Base-by-base conservation (phyloP, 1,284 basidiomycete genomes). In the Mycena citricolor region DNA sequence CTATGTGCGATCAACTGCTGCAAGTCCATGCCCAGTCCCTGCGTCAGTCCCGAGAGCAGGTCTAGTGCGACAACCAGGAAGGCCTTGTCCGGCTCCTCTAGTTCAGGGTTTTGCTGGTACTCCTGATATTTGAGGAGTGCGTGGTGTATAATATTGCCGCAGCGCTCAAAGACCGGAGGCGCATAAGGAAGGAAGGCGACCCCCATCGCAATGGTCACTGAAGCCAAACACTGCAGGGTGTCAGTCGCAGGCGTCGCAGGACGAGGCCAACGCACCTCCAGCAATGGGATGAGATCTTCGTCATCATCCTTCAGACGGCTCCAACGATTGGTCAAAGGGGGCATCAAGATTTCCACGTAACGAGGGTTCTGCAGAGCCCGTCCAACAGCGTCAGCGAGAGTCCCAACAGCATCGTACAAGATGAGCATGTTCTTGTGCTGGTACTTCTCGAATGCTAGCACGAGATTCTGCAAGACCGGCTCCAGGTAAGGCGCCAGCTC, bases 351-450 rank as follows among this genome's bases (percentile, higher is more conserved):
- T 44, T 97, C 89, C 47, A 99, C 87, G 61, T 90, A 95, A 14
- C 83, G 73, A 1, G 90, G 81, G 57, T 90, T 88, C 59, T 91
- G 88, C 47, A 99, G 69, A 5, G 92, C 90, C 32, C 81, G 64
- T 7, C 94, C 94, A 28, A 99, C 95, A 12, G 94, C 92, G 62
- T 99, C 97, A 3, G 97, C 97, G 13, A 99, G 74, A 1, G 97
- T 99, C 5, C 97, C 95, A 44, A 99, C 87, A 11, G 97, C 97
- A 62, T 99, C 97, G 63, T 99, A 99, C 28, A 99, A 70, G 54
- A 99, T 99, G 53, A 99, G 77, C 77, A 99, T 84, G 63, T 99
- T 99, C 80, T 99, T 99, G 66, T 97, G 94, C 64, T 99, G 95
- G 65, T 99, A 99, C 69, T 97, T 97, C 53, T 90, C 83, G 66